Base-by-base conservation (phyloP, 495 filamentous ascomycete genomes). In the Penicillium cataractarum region DNA sequence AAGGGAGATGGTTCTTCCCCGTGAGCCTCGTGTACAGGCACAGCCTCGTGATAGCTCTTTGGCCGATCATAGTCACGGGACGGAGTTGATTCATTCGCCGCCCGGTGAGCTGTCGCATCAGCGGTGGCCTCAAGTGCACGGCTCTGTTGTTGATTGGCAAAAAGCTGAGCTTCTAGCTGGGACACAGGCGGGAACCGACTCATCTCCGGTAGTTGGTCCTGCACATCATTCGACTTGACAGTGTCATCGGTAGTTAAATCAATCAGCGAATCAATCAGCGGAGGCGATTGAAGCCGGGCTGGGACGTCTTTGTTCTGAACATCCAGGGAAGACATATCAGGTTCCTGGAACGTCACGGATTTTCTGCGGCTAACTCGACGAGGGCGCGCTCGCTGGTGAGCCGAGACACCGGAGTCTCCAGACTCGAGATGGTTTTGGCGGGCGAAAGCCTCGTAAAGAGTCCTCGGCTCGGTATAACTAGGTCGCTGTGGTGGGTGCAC, bases 121-220 rank as follows among this genome's bases (percentile, higher is more conserved):
- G 31, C 6, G n/a, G n/a, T 26, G 46, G 59, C 31, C 31, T 19
- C 35, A 24, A 49, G 12, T 24, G 27, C 42, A 32, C 35, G 42
- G 15, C 9, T 19, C 15, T 58, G 58, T 22, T 59, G 65, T 35
- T 71, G 72, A 3, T 62, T 66, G 24, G 78, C 72, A 17, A 77
- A 46, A 32, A 77, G 65, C 39, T 77, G 78, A 3, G 79, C 79
- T 55, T 80, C 78, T 6, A 76, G 52, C 39, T 82, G 79, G 22
- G 78, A 82, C 15, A 82, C 74, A 22, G 79, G 79, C 22, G 79
- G 79, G 58, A 80, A 82, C 2, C 71, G 74, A 22, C 58, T 71
- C 59, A 74, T 71, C 31, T 74, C 71, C n/a, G 65, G 65, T 17
- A 71, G 29, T 33, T 52, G 44, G 31, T 35, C 24, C n/a, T 39